phyloP scores from a whole-genome alignment of 2,329 filamentous ascomycete species.

The Thermoascus crustaceus region DNA sequence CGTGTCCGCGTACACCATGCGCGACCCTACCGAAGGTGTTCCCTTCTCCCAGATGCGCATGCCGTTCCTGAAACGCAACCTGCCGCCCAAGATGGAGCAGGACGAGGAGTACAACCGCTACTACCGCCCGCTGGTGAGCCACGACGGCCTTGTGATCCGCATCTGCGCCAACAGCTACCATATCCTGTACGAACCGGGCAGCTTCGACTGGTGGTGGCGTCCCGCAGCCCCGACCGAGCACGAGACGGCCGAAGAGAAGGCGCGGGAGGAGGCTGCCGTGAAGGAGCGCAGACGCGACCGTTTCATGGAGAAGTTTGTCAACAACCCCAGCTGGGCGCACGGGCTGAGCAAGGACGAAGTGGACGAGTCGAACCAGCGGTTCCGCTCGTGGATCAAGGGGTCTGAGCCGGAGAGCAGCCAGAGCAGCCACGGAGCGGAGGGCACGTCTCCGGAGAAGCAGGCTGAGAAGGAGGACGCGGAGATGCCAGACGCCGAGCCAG shows the following conservation, averaged over 20 bases:
- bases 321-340: conserved; percentile 45
- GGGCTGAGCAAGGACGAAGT: conserved; percentile 43
- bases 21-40: conserved; percentile 80
- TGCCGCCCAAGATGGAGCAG: conserved; percentile 54
- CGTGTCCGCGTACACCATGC: conserved; percentile 80
- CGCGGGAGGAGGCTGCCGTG: conserved; percentile 26
- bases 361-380: conserved; percentile 39
- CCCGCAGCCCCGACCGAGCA: conserved; percentile 21
- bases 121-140: conserved; percentile 47
- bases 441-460: too few species aligned
- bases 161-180: conserved; percentile 73
- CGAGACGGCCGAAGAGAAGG: conserved; percentile 24
- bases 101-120: conserved; percentile 54
- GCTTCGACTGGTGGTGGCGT: conserved; percentile 62
- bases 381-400: conserved; percentile 40
- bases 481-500: conserved; percentile 28
- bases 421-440: too few species aligned
- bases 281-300: conserved; percentile 38
- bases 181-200: conserved; percentile 65
- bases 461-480: conserved; percentile 21
- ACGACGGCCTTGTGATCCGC: conserved; percentile 62
- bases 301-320: conserved; percentile 46
- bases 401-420: conserved; percentile 11
- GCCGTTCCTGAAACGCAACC: conserved; percentile 62
- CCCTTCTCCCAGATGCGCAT: conserved; percentile 56